Percentiles rank a stretch among this genome's conserved stretches.
These are phyloP conservation scores for Psilocybe cyanescens DNA, from an alignment of 768 basidiomycete species.

Conservation along the genomic window DNA sequence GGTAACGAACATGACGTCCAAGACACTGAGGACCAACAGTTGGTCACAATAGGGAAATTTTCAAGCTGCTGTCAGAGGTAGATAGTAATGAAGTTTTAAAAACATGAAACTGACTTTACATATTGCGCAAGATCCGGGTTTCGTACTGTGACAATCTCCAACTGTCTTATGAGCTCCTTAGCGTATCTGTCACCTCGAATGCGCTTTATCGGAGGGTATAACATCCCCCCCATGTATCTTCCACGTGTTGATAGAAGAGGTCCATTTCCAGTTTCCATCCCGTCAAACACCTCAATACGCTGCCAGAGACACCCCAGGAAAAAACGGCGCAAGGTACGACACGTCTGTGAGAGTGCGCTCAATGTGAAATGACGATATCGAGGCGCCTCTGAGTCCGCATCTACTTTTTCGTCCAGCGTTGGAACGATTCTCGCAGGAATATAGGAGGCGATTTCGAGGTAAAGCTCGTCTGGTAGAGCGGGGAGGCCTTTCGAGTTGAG, in stretches of 20 bases:
- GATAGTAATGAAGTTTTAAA: no score
- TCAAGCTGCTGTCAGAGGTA: no score
- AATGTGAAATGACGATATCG: slow-evolving; percentile 1
- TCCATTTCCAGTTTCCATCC: not conserved
- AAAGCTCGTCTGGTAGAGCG: slow-evolving; percentile 13
- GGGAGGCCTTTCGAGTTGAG: slow-evolving; percentile 7
- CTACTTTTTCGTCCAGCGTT: not conserved
- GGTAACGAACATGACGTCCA: no score
- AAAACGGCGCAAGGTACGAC: slow-evolving; percentile 13
- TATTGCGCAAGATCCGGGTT: slow-evolving; percentile 11
- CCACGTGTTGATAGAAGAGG: not conserved
- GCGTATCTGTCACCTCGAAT: not conserved
- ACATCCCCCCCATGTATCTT: no score
- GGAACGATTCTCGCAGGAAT: slow-evolving; percentile 5
- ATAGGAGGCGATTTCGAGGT: slow-evolving; percentile 13
- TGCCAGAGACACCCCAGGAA: slow-evolving; percentile 16
- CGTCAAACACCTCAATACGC: slow-evolving; percentile 16
- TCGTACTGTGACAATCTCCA: slow-evolving; percentile 20
- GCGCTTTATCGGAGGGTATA: not conserved
- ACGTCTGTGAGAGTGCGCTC: slow-evolving; percentile 13
- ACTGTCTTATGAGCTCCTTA: slow-evolving; percentile 16
- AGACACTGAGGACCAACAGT: no score
- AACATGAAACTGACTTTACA: slow-evolving; percentile 16
- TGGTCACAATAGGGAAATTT: no score
- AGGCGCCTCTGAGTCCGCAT: not conserved